Evolutionary conservation across 2,329 filamentous ascomycete genomes (phyloP), one percentile per base, ranked within the genome.

Genomic region (Sphaerulina vaccinii): DNA sequence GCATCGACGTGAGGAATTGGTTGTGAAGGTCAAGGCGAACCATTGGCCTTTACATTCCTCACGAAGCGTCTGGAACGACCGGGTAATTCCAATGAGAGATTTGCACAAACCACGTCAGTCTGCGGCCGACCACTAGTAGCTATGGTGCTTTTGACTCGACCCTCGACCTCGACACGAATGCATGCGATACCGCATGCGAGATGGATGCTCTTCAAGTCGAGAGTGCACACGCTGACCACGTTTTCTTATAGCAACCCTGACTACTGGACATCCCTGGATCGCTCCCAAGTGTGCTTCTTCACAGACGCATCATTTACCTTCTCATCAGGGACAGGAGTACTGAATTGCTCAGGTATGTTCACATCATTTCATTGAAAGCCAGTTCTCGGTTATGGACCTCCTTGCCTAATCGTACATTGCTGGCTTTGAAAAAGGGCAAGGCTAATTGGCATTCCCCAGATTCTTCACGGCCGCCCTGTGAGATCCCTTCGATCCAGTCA

Each of bases 391-490:
- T 65, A 49, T 15, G 33, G 10, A 36, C 40, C 42, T 65, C 66
- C 63, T 69, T 68, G 65, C 68, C 67, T 66, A 35, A 51, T 59
- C 41, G 52, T 49, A 49, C 55, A 62, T 62, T 58, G 50, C 52
- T 53, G 48, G 49, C 51, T 62, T 59, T 61, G n/a, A 54, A 35
- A 57, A 63, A 65, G 67, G 61, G 35, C n/a, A 62, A 64, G 66
- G 67, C 64, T 68, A 65, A 65, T 40, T 29, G 45, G 69, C 71
- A 75, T 75, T 74, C 65, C 70, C 67, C 67, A 71, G 64, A 67
- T 64, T 65, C 58, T 70, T 62, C 68, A 70, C 70, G 67, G 65
- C 60, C 61, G 65, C 58, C 57, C 54, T 59, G 58, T 61, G 55
- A 65, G 62, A 65, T 62, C 55, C 38, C 23, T 54, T 56, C 59